These are phyloP conservation scores for Raffaelea ambrosiae DNA, from an alignment of 2,329 filamentous ascomycete genomes.

Conservation along the genomic window DNA sequence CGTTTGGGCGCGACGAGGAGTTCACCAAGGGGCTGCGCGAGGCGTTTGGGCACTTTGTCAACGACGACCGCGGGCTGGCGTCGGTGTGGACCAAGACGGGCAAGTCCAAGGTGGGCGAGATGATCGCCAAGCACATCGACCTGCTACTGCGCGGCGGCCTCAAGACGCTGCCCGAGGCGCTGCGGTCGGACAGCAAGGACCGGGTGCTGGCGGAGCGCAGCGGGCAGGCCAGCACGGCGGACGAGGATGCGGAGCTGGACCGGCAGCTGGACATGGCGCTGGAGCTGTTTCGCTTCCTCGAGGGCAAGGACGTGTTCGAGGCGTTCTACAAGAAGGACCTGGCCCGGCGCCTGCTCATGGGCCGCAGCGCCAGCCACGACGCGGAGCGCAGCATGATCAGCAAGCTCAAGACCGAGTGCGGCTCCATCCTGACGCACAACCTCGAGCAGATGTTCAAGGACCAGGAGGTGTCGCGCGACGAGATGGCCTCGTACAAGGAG, in stretches of 20 bases:
- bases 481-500: slow-evolving; percentile 80
- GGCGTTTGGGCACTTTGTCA: slow-evolving; percentile 85
- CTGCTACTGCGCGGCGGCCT: slow-evolving; percentile 77
- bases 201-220: slow-evolving; percentile 48
- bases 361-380: slow-evolving; percentile 85
- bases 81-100: slow-evolving; percentile 62
- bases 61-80: slow-evolving; percentile 55
- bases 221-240: slow-evolving; percentile 59
- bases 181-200: slow-evolving; percentile 55
- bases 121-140: slow-evolving; percentile 97
- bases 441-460: slow-evolving; percentile 99
- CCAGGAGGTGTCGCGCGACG: slow-evolving; percentile 84
- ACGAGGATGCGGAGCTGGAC: slow-evolving; percentile 89
- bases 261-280: slow-evolving; percentile 86
- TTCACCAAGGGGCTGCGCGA: slow-evolving; percentile 75
- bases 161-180: slow-evolving; percentile 66
- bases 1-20: slow-evolving; percentile 69
- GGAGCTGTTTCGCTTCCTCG: slow-evolving; percentile 91
- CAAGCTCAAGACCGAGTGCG: slow-evolving; percentile 87
- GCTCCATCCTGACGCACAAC: slow-evolving; percentile 90
- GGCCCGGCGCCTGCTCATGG: slow-evolving; percentile 81
- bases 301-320: slow-evolving; percentile 96
- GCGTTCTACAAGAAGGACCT: slow-evolving; percentile 99
- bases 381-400: slow-evolving; percentile 93
- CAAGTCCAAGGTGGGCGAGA: slow-evolving; percentile 91